Percentiles rank a stretch among this genome's conserved stretches.
phyloP scores from a whole-genome alignment of 2,329 filamentous ascomycete genomes.

The Penicillium griseofulvum region DNA sequence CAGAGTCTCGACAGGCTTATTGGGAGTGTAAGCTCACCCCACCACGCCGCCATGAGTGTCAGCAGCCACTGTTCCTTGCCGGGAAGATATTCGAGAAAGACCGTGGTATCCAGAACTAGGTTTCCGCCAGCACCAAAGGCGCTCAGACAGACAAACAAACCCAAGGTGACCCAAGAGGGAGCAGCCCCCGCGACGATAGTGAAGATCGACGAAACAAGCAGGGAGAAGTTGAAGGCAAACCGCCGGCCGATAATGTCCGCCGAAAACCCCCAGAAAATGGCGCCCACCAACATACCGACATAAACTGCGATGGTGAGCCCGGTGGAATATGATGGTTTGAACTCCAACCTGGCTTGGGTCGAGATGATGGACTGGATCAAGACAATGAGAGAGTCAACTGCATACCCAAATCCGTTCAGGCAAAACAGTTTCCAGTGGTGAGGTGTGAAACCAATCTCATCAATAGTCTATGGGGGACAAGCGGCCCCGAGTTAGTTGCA shows the following conservation, averaged over 20 bases:
- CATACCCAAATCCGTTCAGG: slow-evolving; percentile 60
- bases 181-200: slow-evolving; percentile 64
- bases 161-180: slow-evolving; percentile 65
- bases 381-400: slow-evolving; percentile 40
- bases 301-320: slow-evolving; percentile 44
- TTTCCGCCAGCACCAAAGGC: slow-evolving; percentile 66
- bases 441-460: slow-evolving; percentile 61
- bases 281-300: slow-evolving; percentile 44
- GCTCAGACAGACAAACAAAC: slow-evolving; percentile 61
- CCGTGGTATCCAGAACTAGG: slow-evolving; percentile 61
- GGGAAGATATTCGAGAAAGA: slow-evolving; percentile 58
- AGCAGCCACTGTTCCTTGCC: slow-evolving; percentile 61
- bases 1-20: background rate
- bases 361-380: slow-evolving; percentile 35
- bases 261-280: slow-evolving; percentile 65
- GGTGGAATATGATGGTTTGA: slow-evolving; percentile 29
- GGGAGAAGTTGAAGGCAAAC: slow-evolving; percentile 66
- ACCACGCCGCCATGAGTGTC: slow-evolving; percentile 36
- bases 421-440: slow-evolving; percentile 62
- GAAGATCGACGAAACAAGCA: slow-evolving; percentile 62
- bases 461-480: slow-evolving; percentile 34
- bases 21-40: slow-evolving; percentile 21
- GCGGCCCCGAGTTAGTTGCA: background rate
- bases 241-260: slow-evolving; percentile 67
- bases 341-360: slow-evolving; percentile 24